Conservation (phyloP, 306 rosid species). For the Astragalus membranaceus region DNA sequence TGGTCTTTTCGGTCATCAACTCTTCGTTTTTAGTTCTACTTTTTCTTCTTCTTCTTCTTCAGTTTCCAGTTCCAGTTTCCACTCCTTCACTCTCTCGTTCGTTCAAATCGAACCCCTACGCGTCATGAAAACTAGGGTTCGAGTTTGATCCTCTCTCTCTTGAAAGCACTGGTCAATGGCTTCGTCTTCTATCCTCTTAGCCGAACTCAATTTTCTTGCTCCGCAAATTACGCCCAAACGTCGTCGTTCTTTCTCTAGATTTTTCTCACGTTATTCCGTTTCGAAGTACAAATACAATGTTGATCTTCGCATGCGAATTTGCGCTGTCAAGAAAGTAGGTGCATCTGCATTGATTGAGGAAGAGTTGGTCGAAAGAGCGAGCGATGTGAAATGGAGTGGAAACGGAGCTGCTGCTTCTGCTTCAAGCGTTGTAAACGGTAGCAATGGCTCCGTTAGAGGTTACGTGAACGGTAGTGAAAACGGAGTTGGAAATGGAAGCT, state of each 20-base stretch:
- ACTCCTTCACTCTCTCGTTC: not conserved
- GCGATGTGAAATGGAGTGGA: constrained; percentile 46
- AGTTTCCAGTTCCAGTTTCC: not conserved
- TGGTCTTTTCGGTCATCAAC: constrained; percentile 7
- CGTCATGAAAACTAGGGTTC: constrained; percentile 43
- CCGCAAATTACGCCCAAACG: constrained; percentile 41
- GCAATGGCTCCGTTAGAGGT: constrained; percentile 35
- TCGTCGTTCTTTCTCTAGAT: constrained; percentile 27
- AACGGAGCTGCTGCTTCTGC: constrained; percentile 64
- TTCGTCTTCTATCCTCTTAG: constrained; percentile 35
- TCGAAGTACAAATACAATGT: constrained; percentile 11
- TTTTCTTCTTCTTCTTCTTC: not conserved
- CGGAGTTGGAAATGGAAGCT: constrained; percentile 50
- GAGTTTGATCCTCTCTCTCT: constrained; percentile 4
- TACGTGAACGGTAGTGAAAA: constrained; percentile 49
- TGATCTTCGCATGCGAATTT: constrained; percentile 29
- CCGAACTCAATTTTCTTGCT: constrained; percentile 54
- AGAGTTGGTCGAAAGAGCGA: constrained; percentile 36
- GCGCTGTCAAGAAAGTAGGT: constrained; percentile 55
- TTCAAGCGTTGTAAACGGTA: constrained; percentile 8
- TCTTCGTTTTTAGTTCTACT: not conserved
- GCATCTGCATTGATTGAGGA: constrained; percentile 43
- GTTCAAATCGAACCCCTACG: not conserved
- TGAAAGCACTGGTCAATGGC: constrained; percentile 36
- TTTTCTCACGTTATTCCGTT: constrained; percentile 6